Evolutionary conservation across 768 basidiomycete species (phyloP).

Genomic region (Termitomyces sp.): DNA sequence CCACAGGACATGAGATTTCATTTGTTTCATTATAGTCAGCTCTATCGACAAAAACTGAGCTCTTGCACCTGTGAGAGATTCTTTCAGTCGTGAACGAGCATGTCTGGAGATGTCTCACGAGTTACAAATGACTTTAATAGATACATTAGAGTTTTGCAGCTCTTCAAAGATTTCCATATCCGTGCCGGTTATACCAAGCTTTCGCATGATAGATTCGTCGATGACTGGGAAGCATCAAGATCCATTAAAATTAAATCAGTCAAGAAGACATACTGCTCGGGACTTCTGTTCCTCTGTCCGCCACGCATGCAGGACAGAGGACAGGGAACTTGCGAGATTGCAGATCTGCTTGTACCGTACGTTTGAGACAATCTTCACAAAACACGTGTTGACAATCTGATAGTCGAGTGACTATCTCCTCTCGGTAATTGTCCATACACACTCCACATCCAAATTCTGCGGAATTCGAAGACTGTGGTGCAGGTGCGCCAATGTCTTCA

Average conservation of each 20-base stretch:
- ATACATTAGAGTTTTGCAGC: background rate
- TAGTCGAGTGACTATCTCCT: background rate
- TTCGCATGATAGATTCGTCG: background rate
- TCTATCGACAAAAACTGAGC: slow-evolving; percentile 46
- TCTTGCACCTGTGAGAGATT: slow-evolving; percentile 36
- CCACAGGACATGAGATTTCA: slow-evolving; percentile 45
- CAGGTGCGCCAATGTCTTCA: background rate
- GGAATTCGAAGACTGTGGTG: background rate
- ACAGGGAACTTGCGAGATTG: slow-evolving; percentile 54
- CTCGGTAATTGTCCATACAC: slow-evolving; percentile 45
- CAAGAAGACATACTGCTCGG: background rate
- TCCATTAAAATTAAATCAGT: background rate
- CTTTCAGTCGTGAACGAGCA: background rate
- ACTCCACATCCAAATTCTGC: slow-evolving; percentile 34
- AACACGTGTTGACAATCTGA: slow-evolving; percentile 42
- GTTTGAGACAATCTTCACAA: slow-evolving; percentile 48
- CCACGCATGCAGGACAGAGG: slow-evolving; percentile 51
- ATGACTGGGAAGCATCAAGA: background rate
- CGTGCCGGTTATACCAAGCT: background rate
- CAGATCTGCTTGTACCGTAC: slow-evolving; percentile 39
- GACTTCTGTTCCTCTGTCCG: slow-evolving; percentile 9
- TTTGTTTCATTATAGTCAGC: slow-evolving; percentile 35
- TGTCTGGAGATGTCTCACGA: slow-evolving; percentile 27
- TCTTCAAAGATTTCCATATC: background rate
- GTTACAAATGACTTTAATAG: slow-evolving; percentile 38